phyloP scores from a whole-genome alignment of 495 filamentous ascomycete species.

The Penicillium maclennaniae region DNA sequence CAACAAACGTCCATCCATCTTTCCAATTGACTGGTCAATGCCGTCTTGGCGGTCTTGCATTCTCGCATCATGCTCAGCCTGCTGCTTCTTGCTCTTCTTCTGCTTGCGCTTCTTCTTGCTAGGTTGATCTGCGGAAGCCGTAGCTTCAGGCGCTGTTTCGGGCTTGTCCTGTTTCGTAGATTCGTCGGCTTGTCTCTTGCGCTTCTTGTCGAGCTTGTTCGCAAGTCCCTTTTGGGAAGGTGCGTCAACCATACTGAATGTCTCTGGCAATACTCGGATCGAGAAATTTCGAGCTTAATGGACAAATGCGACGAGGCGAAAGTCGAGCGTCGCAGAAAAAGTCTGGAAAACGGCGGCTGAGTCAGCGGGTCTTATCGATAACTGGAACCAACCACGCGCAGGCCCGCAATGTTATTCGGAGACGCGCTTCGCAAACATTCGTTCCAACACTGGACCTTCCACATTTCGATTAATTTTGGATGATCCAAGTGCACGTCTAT shows the following conservation, averaged over 20 bases:
- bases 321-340: slow-evolving; percentile 21
- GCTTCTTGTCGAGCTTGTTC: slow-evolving; percentile 45
- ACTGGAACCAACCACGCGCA: slow-evolving; percentile 20
- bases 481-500: neutral
- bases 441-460: neutral
- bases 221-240: slow-evolving; percentile 26
- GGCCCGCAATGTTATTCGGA: slow-evolving; percentile 21
- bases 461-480: neutral
- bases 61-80: slow-evolving; percentile 49
- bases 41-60: slow-evolving; percentile 56
- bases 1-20: slow-evolving; percentile 77
- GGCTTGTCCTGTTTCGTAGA: slow-evolving; percentile 31
- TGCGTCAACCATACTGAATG: slow-evolving; percentile 20
- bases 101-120: slow-evolving; percentile 48
- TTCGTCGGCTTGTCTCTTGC: slow-evolving; percentile 50
- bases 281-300: slow-evolving; percentile 3
- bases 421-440: slow-evolving; percentile 16
- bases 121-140: slow-evolving; percentile 23
- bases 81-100: slow-evolving; percentile 52
- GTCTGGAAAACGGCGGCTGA: slow-evolving; percentile 20
- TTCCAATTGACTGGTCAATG: slow-evolving; percentile 75
- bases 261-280: neutral
- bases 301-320: neutral
- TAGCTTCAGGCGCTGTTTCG: slow-evolving; percentile 21
- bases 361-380: slow-evolving; percentile 38